A percentile compares a stretch with the other conserved stretches of the same genome.
Conservation (phyloP, 73 alveolate genomes). For the Uronychia setigera region DNA sequence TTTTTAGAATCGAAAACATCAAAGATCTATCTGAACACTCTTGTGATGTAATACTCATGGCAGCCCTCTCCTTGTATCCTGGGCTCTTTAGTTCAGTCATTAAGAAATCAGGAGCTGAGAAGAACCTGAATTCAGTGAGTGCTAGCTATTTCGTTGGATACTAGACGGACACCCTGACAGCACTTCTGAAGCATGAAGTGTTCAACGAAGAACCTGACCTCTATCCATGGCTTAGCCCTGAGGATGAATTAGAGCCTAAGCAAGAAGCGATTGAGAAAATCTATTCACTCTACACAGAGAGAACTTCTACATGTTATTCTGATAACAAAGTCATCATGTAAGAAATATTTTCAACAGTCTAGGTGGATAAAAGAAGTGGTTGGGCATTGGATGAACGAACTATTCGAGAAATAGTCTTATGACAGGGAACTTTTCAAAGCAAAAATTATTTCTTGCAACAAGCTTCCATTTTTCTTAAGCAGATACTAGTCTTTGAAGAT, state of each 20-base stretch:
- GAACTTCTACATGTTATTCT: slow-evolving; percentile 49
- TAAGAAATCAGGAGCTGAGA: slow-evolving; percentile 36
- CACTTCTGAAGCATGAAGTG: background rate
- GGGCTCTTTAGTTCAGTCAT: slow-evolving; percentile 38
- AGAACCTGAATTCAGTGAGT: slow-evolving; percentile 16
- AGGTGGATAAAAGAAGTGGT: background rate
- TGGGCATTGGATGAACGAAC: slow-evolving; percentile 60
- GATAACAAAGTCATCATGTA: slow-evolving; percentile 30
- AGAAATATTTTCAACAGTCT: background rate
- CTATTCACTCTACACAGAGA: slow-evolving; percentile 21
- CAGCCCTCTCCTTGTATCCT: slow-evolving; percentile 54
- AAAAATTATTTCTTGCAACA: slow-evolving; percentile 23
- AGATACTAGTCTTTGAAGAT: slow-evolving; percentile 34
- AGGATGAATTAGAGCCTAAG: slow-evolving; percentile 12
- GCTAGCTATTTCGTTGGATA: slow-evolving; percentile 30
- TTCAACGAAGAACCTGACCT: slow-evolving; percentile 31
- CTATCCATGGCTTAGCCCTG: slow-evolving; percentile 39
- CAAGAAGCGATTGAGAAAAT: slow-evolving; percentile 47
- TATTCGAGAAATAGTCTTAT: slow-evolving; percentile 40
- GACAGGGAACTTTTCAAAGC: slow-evolving; percentile 54
- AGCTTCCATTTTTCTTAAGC: slow-evolving; percentile 38
- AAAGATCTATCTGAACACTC: slow-evolving; percentile 10
- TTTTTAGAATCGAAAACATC: background rate
- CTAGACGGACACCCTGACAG: slow-evolving; percentile 17
- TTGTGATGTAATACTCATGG: slow-evolving; percentile 38